Conservation (phyloP, 2,329 filamentous ascomycete genomes). For the Dendrostoma leiphaemia region DNA sequence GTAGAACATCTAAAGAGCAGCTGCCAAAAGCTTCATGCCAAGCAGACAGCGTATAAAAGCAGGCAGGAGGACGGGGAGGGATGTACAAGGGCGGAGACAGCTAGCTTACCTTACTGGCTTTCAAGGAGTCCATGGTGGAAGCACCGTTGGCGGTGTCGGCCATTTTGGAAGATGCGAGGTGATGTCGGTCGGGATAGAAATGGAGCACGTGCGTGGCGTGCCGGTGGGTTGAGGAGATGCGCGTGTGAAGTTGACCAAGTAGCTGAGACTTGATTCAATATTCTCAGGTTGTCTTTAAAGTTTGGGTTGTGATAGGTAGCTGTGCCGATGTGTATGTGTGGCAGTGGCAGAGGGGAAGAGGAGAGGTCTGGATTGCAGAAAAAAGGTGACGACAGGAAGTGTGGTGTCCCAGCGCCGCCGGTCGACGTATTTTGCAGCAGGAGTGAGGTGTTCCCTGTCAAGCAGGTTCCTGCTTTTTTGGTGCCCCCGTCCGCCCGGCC, state of each 20-base stretch:
- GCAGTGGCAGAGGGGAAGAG: background rate
- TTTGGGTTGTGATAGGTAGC: background rate
- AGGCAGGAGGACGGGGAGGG: background rate
- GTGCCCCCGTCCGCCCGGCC: background rate
- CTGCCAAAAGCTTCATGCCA: background rate
- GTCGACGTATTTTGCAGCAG: background rate
- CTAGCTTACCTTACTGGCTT: slow-evolving; percentile 52
- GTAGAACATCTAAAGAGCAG: background rate
- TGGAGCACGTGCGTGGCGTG: background rate
- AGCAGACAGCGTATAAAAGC: background rate
- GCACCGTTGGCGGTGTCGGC: slow-evolving; percentile 47
- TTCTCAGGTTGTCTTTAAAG: background rate
- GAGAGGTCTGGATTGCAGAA: background rate
- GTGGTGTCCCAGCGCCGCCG: background rate
- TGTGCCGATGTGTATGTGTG: background rate
- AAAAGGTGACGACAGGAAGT: background rate
- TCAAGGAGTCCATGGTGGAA: slow-evolving; percentile 44
- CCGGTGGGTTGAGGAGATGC: background rate
- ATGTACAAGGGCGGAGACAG: background rate
- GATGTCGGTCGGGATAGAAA: slow-evolving; percentile 1
- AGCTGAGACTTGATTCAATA: background rate
- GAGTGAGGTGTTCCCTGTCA: background rate
- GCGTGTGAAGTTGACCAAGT: background rate
- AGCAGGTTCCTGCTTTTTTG: background rate
- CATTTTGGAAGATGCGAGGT: slow-evolving; percentile 30